Conservation (phyloP, 768 basidiomycete genomes). For the Suillus subluteus region DNA sequence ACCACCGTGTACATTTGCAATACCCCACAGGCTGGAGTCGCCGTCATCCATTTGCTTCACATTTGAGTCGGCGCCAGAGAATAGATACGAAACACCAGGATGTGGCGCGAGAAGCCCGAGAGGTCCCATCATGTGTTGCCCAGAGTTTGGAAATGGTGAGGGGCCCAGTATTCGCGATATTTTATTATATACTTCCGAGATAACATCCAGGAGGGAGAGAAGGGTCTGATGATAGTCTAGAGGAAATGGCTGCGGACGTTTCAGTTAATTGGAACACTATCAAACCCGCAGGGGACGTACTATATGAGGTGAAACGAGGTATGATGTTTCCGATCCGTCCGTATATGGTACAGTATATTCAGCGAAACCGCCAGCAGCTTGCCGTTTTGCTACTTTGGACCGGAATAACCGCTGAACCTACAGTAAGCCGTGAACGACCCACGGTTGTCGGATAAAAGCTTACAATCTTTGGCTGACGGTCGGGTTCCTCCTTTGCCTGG, state of each 20-base stretch:
- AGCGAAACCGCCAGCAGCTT: conserved; percentile 50
- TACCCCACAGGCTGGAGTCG: conserved; percentile 71
- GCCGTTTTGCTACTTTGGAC: conserved; percentile 58
- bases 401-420: conserved; percentile 57
- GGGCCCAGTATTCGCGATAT: conserved; percentile 83
- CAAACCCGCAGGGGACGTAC: conserved; percentile 44
- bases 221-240: conserved; percentile 90
- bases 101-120: conserved; percentile 76
- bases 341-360: conserved; percentile 65
- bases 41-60: conserved; percentile 43
- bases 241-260: conserved; percentile 69
- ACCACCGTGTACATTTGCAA: conserved; percentile 54
- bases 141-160: conserved; percentile 70
- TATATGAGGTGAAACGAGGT: conserved; percentile 73
- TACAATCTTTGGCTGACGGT: conserved; percentile 76
- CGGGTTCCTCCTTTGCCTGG: conserved; percentile 55
- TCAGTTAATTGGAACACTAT: conserved; percentile 8
- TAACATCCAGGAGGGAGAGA: conserved; percentile 84
- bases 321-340: conserved; percentile 66
- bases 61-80: conserved; percentile 43
- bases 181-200: conserved; percentile 89
- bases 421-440: conserved; percentile 16
- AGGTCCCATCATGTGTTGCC: conserved; percentile 76
- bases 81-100: conserved; percentile 82
- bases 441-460: background rate